A percentile compares a stretch with the other conserved stretches of the same genome.
Evolutionary conservation across 306 rosid genomes (phyloP).

Genomic region (Luffa aegyptiaca): DNA sequence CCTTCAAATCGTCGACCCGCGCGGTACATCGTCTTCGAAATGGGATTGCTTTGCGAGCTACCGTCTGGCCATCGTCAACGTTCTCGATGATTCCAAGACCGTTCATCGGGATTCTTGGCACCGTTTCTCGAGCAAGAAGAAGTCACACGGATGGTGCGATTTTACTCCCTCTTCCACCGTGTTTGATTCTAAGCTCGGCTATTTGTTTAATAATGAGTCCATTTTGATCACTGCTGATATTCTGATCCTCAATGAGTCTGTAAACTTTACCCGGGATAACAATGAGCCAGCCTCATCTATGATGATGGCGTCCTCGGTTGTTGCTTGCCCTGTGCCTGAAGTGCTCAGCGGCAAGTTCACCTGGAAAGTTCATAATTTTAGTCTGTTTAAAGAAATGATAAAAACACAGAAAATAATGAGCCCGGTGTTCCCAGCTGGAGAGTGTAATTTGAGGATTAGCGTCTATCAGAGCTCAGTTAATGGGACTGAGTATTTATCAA

Average conservation of each 20-base stretch:
- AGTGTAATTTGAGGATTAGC: conserved; percentile 97
- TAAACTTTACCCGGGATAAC: conserved; percentile 76
- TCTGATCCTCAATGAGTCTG: conserved; percentile 73
- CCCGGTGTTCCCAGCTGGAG: conserved; percentile 95
- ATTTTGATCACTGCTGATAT: conserved; percentile 90
- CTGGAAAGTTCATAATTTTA: conserved; percentile 95
- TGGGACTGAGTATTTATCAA: conserved; percentile 80
- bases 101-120: conserved; percentile 98
- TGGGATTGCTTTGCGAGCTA: conserved; percentile 99
- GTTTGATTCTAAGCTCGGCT: conserved; percentile 83
- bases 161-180: conserved; percentile 82
- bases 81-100: conserved; percentile 71
- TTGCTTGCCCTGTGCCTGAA: conserved; percentile 55
- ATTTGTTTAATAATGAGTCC: conserved; percentile 53
- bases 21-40: conserved; percentile 88
- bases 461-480: conserved; percentile 95
- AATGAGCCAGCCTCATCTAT: conserved; percentile 43
- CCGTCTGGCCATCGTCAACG: conserved; percentile 76
- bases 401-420: conserved; percentile 98
- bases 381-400: conserved; percentile 86
- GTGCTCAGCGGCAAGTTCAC: conserved; percentile 93
- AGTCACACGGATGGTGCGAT: conserved; percentile 99
- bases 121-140: conserved; percentile 87
- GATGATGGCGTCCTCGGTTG: conserved; percentile 40
- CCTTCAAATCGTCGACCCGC: conserved; percentile 99